These are phyloP conservation scores for Aspergillus sergii DNA, from an alignment of 2,329 filamentous ascomycete species.

Conservation along the genomic window DNA sequence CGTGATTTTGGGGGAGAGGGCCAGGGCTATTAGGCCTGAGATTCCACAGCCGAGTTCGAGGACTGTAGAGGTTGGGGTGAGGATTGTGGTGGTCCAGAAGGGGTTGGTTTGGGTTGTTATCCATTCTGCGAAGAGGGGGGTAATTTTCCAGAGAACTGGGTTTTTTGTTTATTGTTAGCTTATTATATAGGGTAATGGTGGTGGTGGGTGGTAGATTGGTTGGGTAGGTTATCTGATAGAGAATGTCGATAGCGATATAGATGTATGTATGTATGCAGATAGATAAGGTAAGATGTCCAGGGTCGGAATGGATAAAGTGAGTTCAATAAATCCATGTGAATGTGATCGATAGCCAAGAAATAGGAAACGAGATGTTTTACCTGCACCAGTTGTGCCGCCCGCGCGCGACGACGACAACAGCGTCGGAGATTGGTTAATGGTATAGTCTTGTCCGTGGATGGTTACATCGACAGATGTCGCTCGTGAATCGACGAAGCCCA, in stretches of 20 bases:
- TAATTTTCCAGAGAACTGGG: slow-evolving; percentile 86
- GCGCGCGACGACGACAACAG: slow-evolving; percentile 76
- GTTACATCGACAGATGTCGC: slow-evolving; percentile 66
- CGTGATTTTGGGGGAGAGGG: slow-evolving; percentile 62
- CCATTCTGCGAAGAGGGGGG: slow-evolving; percentile 80
- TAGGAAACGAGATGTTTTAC: slow-evolving; percentile 22
- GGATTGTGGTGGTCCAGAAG: slow-evolving; percentile 59
- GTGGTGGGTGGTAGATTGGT: slow-evolving; percentile 15
- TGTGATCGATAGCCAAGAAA: neutral
- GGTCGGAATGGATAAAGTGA: neutral
- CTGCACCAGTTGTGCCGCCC: slow-evolving; percentile 73
- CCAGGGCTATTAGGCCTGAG: slow-evolving; percentile 74
- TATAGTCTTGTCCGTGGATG: slow-evolving; percentile 70
- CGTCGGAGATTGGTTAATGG: slow-evolving; percentile 79
- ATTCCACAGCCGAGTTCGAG: slow-evolving; percentile 90
- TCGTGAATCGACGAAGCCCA: slow-evolving; percentile 81
- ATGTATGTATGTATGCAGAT: neutral
- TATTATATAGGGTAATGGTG: neutral
- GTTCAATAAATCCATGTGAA: neutral
- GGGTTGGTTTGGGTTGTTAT: slow-evolving; percentile 61
- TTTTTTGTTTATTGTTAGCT: neutral
- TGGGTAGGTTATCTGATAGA: neutral
- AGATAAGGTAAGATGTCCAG: slow-evolving; percentile 30
- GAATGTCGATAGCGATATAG: neutral
- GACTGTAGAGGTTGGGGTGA: slow-evolving; percentile 60